Evolutionary conservation across 352 stramenopile species (phyloP), one percentile per base, ranked within the genome.

Genomic region (Globisporangium nodosum): DNA sequence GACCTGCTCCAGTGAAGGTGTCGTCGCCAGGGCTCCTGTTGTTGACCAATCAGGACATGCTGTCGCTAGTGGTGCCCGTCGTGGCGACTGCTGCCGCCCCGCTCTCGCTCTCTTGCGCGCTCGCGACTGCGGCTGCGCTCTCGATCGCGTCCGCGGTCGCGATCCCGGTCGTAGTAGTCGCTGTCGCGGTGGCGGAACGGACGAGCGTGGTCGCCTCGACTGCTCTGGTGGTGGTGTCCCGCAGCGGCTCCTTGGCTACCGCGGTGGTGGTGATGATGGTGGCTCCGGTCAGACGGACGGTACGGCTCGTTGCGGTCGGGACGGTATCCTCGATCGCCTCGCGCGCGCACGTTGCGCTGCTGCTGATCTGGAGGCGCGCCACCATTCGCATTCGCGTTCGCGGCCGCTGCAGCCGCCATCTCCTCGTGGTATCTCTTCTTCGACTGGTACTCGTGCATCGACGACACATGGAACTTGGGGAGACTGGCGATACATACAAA

Each of bases 381-480:
- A 27, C 49, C 31, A 31, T 64, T 62, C 24, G 54, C 49, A 37
- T 46, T 56, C 12, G 61, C 56, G n/a, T 63, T 64, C 3, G 65
- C 62, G 5, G 60, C 74, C 15, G 77, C 76, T 27, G 72, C 71
- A 21, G 79, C 81, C 13, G 76, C 73, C 56, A 81, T 81, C 27
- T 94, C 82, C 63, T 88, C 85, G 30, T 89, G 80, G 39, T 91
- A 76, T 5, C 85, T 76, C 67, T 94, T 94, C 60, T 94, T 94
- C 0, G 78, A 90, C 64, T 94, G 85, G 49, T 94, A 94, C 43
- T 92, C 85, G 50, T 94, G 85, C 5, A 69, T 90, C 15, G 83
- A 92, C 8, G 83, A 85, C 5, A 94, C 85, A n/a, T 65, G 70
- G 45, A 94, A 94, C 61, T 94, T 94, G 1, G 85, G 85, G 33